Base-by-base conservation (phyloP, 257 asterid genomes). In the Plantago ovata region DNA sequence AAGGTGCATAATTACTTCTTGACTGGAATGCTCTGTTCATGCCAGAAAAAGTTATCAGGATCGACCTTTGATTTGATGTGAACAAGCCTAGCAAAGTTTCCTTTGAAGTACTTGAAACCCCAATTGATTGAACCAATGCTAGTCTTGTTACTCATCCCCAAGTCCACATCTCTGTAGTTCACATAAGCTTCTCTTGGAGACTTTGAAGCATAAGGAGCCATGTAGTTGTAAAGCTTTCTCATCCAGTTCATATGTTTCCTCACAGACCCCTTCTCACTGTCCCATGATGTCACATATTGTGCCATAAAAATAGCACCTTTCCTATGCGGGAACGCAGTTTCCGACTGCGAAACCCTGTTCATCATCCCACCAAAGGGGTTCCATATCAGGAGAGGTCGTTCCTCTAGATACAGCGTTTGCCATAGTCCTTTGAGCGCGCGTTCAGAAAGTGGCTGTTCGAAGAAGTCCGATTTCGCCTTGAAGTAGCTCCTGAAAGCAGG, bases 401-500 rank as follows among this genome's bases (percentile, higher is more conserved):
- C 51, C 20, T 58, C 63, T 41, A 3, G 13, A 9, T 39, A 19
- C 13, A 58, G 36, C 10, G 18, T 16, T 22, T 22, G 20, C 51
- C 38, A 58, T 8, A 58, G 4, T 10, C 63, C 63, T 41, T 39
- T 36, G 9, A 58, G 63, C 51, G 8, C 63, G 1, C 18, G 18
- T 19, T 58, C 63, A 10, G 63, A 50, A 22, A 58, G 18, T 18
- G 49, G 50, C 38, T 39, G 32, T 18, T 14, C 39, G 12, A 58
- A n/a, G 38, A 40, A 58, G 15, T 58, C 63, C 14, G 63, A 58
- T 41, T 38, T 58, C 7, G 63, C 49, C 38, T 58, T 58, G 38
- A 58, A 38, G n/a, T 41, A 41, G 33, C 0, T 10, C 50, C 9
- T 18, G 49, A 19, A 39, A 13, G 51, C 14, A 6, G 63, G 50